Base-by-base conservation (phyloP, 345 rosid genomes). In the Eucalyptus sp. region DNA sequence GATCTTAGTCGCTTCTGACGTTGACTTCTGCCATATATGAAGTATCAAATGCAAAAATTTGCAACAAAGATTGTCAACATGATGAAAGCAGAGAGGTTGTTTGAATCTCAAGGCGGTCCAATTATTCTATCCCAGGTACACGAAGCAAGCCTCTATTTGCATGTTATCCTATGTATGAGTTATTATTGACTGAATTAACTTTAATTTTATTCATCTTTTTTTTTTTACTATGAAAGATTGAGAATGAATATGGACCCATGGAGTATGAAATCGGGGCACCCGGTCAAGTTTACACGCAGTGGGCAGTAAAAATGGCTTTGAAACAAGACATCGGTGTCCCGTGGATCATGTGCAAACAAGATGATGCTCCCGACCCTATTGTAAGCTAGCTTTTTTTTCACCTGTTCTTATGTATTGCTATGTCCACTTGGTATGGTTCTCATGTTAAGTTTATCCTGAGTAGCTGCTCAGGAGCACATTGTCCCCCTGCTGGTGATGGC, bases 301-400 rank as follows among this genome's bases (percentile, higher is more conserved):
- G 99, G 99, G 98, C 99, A 89, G 99, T 99, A 87, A 88, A 95
- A 79, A 96, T 98, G 99, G 99, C 99, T 81, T 94, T 96, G 91
- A 99, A 95, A 87, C 97, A 95, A 8, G 95, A 93, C 90, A 96
- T 96, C 31, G 99, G 99, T 88, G 98, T 98, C 92, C 99, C 99
- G 10, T 98, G 99, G 99, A 93, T 98, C 94, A 98, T 98, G 99
- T 98, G 99, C 97, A 98, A 98, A 94, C 99, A 98, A 93, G 99
- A 98, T 93, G 99, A 97, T 91, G 99, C 98, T 62, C 99, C 99
- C 0, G 99, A 98, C 93, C 98, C 99, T 89, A 90, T 97, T 91
- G 99, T 96, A 93, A 92, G 97, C 91, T 71, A 87, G 56, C 68
- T 50, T 88, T 54, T 54, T 31, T 43, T 33, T 18, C 81, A 33